Evolutionary conservation across 805 yeast genomes (phyloP).

Genomic region (Jamesozyma jinghongensis): DNA sequence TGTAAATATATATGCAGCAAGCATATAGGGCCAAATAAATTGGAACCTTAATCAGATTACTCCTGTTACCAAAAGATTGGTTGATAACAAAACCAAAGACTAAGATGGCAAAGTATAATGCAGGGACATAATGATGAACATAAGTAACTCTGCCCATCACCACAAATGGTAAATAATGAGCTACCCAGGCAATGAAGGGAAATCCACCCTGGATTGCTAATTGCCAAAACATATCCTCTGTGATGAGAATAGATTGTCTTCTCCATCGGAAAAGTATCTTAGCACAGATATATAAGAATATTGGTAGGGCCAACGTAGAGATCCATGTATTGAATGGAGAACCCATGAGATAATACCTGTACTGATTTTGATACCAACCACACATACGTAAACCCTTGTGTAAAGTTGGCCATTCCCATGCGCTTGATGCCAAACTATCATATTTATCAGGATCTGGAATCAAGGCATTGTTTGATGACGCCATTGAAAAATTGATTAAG

Average conservation of each 20-base stretch:
- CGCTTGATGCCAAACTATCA: constrained; percentile 60
- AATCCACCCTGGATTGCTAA: constrained; percentile 59
- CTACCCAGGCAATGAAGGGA: constrained; percentile 85
- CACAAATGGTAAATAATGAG: constrained; percentile 82
- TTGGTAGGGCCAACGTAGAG: constrained; percentile 50
- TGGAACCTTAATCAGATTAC: constrained; percentile 19
- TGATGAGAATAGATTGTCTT: constrained; percentile 50
- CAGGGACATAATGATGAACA: constrained; percentile 94
- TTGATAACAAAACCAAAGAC: constrained; percentile 36
- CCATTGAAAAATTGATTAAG: constrained; percentile 74
- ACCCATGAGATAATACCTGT: constrained; percentile 61
- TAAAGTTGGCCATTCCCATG: constrained; percentile 89
- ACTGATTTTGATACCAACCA: constrained; percentile 54
- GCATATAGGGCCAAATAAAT: constrained; percentile 40
- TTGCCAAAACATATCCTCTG: constrained; percentile 33
- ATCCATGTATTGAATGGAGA: constrained; percentile 76
- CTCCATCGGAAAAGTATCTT: constrained; percentile 49
- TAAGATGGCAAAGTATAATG: constrained; percentile 85
- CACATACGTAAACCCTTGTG: constrained; percentile 68
- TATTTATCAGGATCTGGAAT: constrained; percentile 69
- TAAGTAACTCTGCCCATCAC: constrained; percentile 95
- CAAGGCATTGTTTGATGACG: constrained; percentile 76
- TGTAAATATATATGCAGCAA: constrained; percentile 46
- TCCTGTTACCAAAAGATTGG: constrained; percentile 16
- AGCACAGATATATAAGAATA: constrained; percentile 37